Evolutionary conservation across 2,329 filamentous ascomycete genomes (phyloP), one percentile per base, ranked within the genome.

Genomic region (Elsinoe arachidis): DNA sequence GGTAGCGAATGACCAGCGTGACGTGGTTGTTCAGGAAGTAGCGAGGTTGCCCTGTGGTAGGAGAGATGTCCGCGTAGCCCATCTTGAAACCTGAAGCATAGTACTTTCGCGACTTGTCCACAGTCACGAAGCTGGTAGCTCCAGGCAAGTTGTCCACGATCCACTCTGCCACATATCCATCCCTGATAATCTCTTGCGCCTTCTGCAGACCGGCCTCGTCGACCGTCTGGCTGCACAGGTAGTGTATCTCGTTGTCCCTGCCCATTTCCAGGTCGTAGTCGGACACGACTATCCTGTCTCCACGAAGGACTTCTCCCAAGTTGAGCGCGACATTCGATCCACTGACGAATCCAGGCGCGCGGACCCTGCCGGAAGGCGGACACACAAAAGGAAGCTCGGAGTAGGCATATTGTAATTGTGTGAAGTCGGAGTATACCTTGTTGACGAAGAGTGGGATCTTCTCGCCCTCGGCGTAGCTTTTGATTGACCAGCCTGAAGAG

Each of bases 131-230:
- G 69, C 86, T 91, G 7, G 90, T 95, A 35, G 90, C 90, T 5
- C 90, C 90, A 1, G 90, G 90, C 9, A 96, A 78, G 66, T 95
- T 95, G 71, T 96, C 90, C 62, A 93, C 87, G 63, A 95, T 95
- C 90, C 90, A 95, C 71, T 95, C 90, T 1, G 85, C 85, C n/a
- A 93, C 84, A 69, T 93, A 95, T 35, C 87, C 88, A 55, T 90
- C 81, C 60, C 80, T 80, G 38, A 95, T 85, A 66, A 95, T 74
- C 61, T 90, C 78, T 63, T 80, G 81, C 3, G 87, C 86, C 68
- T 83, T 81, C 64, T 80, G 78, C 58, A 95, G 71, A 47, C 85
- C 86, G 46, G 77, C 76, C 38, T 81, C 78, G 61, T 81, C 80
- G 14, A 93, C 76, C 56, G 85, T 78, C 53, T 79, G 79, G 37